Evolutionary conservation across 73 alveolate genomes (phyloP).

Genomic region (Tetrahymena thermophila): DNA sequence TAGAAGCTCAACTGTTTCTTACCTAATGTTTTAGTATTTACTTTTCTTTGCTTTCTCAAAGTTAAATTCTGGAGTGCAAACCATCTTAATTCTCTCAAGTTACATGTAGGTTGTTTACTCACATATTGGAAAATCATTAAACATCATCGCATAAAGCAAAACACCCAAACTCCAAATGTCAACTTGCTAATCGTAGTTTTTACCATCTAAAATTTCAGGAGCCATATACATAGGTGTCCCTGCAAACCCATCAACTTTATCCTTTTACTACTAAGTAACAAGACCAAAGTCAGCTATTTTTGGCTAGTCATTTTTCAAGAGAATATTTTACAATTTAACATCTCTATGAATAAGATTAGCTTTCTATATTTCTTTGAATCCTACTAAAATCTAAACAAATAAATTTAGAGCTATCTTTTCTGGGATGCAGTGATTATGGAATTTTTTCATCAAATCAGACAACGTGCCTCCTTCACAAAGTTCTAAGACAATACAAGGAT

Average conservation of each 20-base stretch:
- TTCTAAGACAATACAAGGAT: neutral
- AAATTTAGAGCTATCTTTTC: neutral
- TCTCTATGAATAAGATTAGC: neutral
- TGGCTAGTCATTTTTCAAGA: neutral
- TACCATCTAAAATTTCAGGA: slow-evolving; percentile 76
- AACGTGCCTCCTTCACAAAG: neutral
- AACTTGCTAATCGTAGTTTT: slow-evolving; percentile 71
- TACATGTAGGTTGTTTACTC: neutral
- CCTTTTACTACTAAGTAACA: neutral
- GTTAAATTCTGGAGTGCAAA: neutral
- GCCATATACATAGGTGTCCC: slow-evolving; percentile 86
- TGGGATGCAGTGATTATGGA: neutral
- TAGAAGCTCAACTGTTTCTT: slow-evolving; percentile 7
- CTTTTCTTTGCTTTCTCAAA: slow-evolving; percentile 11
- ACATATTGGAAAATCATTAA: slow-evolving; percentile 79
- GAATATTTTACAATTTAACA: neutral
- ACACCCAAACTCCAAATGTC: slow-evolving; percentile 92
- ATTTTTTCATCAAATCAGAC: neutral
- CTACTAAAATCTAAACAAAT: neutral
- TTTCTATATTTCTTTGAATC: neutral
- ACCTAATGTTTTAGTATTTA: slow-evolving; percentile 8
- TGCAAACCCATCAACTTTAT: slow-evolving; percentile 35
- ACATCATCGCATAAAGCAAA: slow-evolving; percentile 73
- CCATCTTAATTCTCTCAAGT: neutral
- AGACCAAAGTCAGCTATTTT: neutral